Percentiles rank a stretch among this genome's conserved stretches.
Evolutionary conservation across 768 basidiomycete species (phyloP).

Genomic region (Steccherinum ochraceum): DNA sequence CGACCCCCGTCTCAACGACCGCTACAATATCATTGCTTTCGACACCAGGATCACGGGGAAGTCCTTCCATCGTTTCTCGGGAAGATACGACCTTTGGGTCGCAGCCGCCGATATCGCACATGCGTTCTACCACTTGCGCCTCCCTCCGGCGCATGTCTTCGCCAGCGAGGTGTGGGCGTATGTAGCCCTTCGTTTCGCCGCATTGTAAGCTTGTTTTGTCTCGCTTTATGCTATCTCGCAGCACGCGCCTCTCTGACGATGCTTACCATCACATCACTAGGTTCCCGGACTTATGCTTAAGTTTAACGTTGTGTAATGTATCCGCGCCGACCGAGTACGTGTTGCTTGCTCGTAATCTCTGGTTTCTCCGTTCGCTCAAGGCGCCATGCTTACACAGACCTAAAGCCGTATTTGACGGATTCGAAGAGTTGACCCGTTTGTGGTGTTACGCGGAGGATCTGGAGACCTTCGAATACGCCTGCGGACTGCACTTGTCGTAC

Average conservation of each 20-base stretch:
- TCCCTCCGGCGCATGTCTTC: conserved; percentile 67
- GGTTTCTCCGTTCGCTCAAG: not conserved
- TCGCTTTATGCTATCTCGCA: not conserved
- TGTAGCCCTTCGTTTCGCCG: conserved; percentile 56
- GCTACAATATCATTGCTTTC: conserved; percentile 70
- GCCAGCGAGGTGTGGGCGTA: conserved; percentile 59
- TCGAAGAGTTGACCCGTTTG: conserved; percentile 53
- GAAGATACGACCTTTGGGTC: conserved; percentile 67
- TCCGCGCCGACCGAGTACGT: conserved; percentile 63
- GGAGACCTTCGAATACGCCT: conserved; percentile 60
- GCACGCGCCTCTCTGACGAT: too few relatives aligned
- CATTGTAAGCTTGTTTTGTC: conserved; percentile 36
- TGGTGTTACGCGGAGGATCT: conserved; percentile 65
- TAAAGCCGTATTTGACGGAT: conserved; percentile 52
- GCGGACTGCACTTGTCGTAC: conserved; percentile 21
- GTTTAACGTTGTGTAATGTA: conserved; percentile 62
- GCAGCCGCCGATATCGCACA: conserved; percentile 73
- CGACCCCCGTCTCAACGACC: conserved; percentile 50
- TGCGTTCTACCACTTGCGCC: conserved; percentile 53
- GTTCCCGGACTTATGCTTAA: conserved; percentile 67
- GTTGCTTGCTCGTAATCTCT: not conserved
- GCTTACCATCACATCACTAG: conserved; percentile 26
- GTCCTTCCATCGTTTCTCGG: conserved; percentile 46
- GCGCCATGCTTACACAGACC: conserved; percentile 31
- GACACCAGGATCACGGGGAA: conserved; percentile 62